A percentile compares a stretch with the other conserved stretches of the same genome.
Evolutionary conservation across 208 protist species (phyloP).

Genomic region (Porcisia hertigi): DNA sequence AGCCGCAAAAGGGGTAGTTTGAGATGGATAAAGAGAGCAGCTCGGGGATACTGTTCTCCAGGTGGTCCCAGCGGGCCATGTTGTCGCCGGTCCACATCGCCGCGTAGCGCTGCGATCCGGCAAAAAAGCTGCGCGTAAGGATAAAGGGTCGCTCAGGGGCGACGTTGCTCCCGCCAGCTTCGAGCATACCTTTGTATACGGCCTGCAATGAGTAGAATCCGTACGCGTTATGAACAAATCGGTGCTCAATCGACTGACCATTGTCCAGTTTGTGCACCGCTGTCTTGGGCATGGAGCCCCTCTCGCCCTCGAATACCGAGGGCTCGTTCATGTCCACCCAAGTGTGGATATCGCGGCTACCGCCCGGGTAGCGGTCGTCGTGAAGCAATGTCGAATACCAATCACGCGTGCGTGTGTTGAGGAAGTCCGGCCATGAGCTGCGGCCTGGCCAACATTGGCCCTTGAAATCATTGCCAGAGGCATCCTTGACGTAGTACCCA

Average conservation of each 20-base stretch:
- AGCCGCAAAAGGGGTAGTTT: slow-evolving; percentile 96
- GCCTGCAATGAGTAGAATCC: slow-evolving; percentile 90
- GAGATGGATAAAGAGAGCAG: slow-evolving; percentile 94
- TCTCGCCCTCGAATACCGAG: slow-evolving; percentile 96
- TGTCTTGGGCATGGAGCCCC: slow-evolving; percentile 95
- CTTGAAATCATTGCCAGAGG: slow-evolving; percentile 77
- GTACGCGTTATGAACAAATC: slow-evolving; percentile 99
- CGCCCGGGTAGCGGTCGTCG: slow-evolving; percentile 89
- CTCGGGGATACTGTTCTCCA: slow-evolving; percentile 95
- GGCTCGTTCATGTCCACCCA: slow-evolving; percentile 99
- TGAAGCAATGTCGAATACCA: slow-evolving; percentile 94
- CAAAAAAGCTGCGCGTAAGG: slow-evolving; percentile 98
- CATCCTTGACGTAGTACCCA: slow-evolving; percentile 91
- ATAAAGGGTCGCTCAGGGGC: slow-evolving; percentile 95
- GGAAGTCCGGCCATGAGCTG: slow-evolving; percentile 95
- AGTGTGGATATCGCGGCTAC: slow-evolving; percentile 92
- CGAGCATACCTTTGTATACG: slow-evolving; percentile 88
- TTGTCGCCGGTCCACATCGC: slow-evolving; percentile 99
- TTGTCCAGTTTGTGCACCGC: slow-evolving; percentile 79
- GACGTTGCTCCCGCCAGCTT: slow-evolving; percentile 39
- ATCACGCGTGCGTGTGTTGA: slow-evolving; percentile 87
- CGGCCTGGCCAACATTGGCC: slow-evolving; percentile 97
- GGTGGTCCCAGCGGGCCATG: slow-evolving; percentile 94
- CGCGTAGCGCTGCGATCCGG: slow-evolving; percentile 96
- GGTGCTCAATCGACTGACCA: slow-evolving; percentile 85